These are phyloP conservation scores for Kwoniella europaea DNA, from an alignment of 768 basidiomycete species.

Conservation along the genomic window DNA sequence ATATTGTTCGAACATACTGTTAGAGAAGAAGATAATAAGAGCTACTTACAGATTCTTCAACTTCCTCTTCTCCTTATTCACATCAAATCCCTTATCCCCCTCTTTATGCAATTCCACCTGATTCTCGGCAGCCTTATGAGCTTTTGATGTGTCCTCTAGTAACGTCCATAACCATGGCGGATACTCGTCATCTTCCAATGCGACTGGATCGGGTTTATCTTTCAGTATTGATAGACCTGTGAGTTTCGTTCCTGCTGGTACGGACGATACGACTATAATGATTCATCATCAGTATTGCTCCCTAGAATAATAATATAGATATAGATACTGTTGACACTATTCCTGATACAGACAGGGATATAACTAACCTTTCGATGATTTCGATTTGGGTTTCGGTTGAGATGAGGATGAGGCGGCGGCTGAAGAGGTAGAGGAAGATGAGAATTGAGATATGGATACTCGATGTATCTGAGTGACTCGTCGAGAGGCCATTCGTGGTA, in stretches of 20 bases:
- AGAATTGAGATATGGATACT: slow-evolving; percentile 9
- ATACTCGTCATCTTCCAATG: slow-evolving; percentile 79
- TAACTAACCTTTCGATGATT: slow-evolving; percentile 25
- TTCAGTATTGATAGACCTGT: slow-evolving; percentile 83
- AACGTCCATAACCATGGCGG: slow-evolving; percentile 88
- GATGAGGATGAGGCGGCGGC: slow-evolving; percentile 22
- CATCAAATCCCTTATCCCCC: slow-evolving; percentile 34
- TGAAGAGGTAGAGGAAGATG: slow-evolving; percentile 19
- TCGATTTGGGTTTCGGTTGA: slow-evolving; percentile 11
- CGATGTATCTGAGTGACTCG: background rate
- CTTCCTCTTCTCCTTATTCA: slow-evolving; percentile 48
- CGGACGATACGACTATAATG: slow-evolving; percentile 40
- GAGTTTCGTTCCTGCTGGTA: slow-evolving; percentile 71
- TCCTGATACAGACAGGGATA: background rate
- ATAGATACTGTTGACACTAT: too few relatives aligned
- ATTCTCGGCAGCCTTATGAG: slow-evolving; percentile 25
- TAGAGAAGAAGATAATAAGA: background rate
- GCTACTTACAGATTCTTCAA: slow-evolving; percentile 48
- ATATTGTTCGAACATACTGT: too few relatives aligned
- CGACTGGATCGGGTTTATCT: slow-evolving; percentile 75
- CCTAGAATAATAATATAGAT: too few relatives aligned
- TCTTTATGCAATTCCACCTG: slow-evolving; percentile 18
- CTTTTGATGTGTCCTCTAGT: slow-evolving; percentile 58
- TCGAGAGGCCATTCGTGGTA: slow-evolving; percentile 3
- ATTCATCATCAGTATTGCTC: too few relatives aligned